Conservation (phyloP, 2,329 filamentous ascomycete genomes). For the Zasmidium angulare region DNA sequence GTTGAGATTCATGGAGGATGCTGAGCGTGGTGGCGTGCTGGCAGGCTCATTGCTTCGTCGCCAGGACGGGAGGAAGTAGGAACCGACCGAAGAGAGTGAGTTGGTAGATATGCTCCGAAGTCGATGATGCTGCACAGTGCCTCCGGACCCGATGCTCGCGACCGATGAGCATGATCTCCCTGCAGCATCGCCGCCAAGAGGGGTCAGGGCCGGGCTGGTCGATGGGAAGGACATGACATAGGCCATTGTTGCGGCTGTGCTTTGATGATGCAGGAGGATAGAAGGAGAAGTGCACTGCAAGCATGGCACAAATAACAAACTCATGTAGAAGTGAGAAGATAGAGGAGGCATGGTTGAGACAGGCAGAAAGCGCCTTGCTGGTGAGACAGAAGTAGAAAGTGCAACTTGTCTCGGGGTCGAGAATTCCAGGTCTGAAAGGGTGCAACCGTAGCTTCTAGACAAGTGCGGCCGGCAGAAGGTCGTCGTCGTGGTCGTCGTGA, state of each 20-base stretch:
- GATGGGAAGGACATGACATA: conserved; percentile 10
- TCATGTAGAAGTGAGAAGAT: background rate
- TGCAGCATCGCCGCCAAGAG: conserved; percentile 6
- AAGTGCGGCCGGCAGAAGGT: background rate
- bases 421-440: background rate
- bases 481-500: background rate
- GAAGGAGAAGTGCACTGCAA: background rate
- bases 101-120: conserved; percentile 29
- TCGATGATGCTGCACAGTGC: conserved; percentile 28
- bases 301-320: background rate
- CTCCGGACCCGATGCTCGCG: conserved; percentile 22
- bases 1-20: conserved; percentile 15
- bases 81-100: conserved; percentile 28
- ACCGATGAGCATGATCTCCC: conserved; percentile 24
- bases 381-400: background rate
- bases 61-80: conserved; percentile 18
- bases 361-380: background rate
- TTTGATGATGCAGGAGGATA: background rate
- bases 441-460: background rate
- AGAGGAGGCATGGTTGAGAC: background rate
- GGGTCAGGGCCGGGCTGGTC: conserved; percentile 10
- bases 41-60: conserved; percentile 9
- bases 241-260: conserved; percentile 13
- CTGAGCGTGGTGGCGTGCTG: conserved; percentile 9
- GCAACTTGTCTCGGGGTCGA: background rate